phyloP scores from a whole-genome alignment of 345 rosid genomes.

The Bretschneidera sinensis region DNA sequence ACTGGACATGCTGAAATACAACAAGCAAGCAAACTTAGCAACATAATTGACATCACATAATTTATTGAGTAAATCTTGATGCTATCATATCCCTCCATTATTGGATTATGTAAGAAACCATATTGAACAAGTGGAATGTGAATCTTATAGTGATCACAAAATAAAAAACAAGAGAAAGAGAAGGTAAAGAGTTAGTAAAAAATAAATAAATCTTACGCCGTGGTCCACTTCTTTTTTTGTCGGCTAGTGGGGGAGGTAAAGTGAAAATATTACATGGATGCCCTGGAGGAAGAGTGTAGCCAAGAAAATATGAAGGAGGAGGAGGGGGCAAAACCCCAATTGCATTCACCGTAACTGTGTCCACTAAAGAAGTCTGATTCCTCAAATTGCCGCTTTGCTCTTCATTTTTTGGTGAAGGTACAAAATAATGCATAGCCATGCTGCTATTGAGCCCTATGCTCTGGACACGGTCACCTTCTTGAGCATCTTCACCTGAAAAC shows the following conservation, averaged over 20 bases:
- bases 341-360: conserved; percentile 7
- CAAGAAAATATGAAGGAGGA: conserved; percentile 70
- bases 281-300: conserved; percentile 90
- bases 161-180: neutral
- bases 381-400: conserved; percentile 13
- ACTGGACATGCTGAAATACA: conserved; percentile 88
- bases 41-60: neutral
- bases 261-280: conserved; percentile 88
- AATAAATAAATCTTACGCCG: conserved; percentile 56
- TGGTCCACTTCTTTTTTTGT: conserved; percentile 91
- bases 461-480: conserved; percentile 36
- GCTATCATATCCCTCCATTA: neutral
- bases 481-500: conserved; percentile 68
- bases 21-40: conserved; percentile 22
- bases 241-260: conserved; percentile 96
- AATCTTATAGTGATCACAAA: conserved; percentile 2
- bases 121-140: neutral
- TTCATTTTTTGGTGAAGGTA: conserved; percentile 23
- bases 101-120: neutral
- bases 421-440: conserved; percentile 23
- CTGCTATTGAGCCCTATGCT: conserved; percentile 39
- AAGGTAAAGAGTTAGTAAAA: neutral
- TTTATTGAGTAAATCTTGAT: neutral
- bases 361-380: conserved; percentile 24
- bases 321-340: conserved; percentile 38